phyloP scores from a whole-genome alignment of 768 basidiomycete genomes.

The Favolaschia claudopus region DNA sequence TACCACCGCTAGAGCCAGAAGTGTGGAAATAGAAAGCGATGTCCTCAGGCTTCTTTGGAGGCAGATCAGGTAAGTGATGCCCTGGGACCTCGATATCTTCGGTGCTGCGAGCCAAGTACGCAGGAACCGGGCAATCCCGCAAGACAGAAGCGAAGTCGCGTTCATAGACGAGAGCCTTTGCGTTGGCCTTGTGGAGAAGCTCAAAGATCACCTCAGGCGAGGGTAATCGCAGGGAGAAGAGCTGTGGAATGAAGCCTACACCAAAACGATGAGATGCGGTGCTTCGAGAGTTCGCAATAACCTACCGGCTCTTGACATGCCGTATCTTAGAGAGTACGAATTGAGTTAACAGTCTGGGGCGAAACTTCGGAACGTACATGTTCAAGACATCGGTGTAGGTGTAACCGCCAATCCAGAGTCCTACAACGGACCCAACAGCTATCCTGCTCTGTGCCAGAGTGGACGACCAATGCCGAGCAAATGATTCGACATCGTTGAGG shows the following conservation, averaged over 20 bases:
- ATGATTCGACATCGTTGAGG: conserved; percentile 59
- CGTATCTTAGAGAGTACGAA: too few species aligned
- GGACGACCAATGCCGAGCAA: conserved; percentile 63
- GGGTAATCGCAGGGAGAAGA: conserved; percentile 68
- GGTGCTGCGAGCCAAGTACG: conserved; percentile 41
- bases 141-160: conserved; percentile 49
- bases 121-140: conserved; percentile 49
- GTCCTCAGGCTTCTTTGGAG: conserved; percentile 35
- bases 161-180: conserved; percentile 66
- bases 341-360: too few species aligned
- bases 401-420: conserved; percentile 70
- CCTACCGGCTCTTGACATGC: conserved; percentile 61
- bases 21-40: conserved; percentile 69
- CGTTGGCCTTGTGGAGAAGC: conserved; percentile 60
- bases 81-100: conserved; percentile 37
- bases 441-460: conserved; percentile 50
- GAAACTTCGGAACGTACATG: too few species aligned
- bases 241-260: conserved; percentile 64
- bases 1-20: conserved; percentile 71
- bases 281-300: neutral
- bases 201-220: conserved; percentile 67
- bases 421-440: conserved; percentile 59
- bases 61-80: conserved; percentile 49
- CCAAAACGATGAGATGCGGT: neutral
- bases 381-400: conserved; percentile 68